Conservation (phyloP, 495 filamentous ascomycete genomes). For the Daldinia grandis region DNA sequence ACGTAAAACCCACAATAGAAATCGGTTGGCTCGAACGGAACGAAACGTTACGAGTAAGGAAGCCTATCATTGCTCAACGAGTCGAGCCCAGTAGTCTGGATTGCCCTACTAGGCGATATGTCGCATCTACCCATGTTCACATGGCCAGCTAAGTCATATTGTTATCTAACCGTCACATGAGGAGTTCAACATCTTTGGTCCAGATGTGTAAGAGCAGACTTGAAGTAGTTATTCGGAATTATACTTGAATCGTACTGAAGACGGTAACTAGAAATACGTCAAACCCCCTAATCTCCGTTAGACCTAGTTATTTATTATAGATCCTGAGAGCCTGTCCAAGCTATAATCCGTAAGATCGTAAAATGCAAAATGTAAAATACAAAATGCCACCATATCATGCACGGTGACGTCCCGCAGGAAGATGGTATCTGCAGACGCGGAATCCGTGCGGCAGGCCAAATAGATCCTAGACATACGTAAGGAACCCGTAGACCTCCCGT, state of each 20-base stretch:
- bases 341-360: too few species aligned
- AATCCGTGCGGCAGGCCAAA: constrained; percentile 8
- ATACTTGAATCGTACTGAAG: background rate
- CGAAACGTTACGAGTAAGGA: constrained; percentile 27
- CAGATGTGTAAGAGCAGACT: background rate
- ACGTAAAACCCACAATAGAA: constrained; percentile 1
- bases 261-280: background rate
- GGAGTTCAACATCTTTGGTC: background rate
- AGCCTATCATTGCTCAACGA: constrained; percentile 10
- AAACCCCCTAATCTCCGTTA: constrained; percentile 6
- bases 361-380: too few species aligned
- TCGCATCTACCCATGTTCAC: constrained; percentile 3
- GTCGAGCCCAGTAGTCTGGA: constrained; percentile 24
- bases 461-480: constrained; percentile 3
- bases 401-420: constrained; percentile 28
- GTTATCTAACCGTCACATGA: constrained; percentile 17
- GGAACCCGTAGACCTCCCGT: constrained; percentile 5
- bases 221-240: background rate
- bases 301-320: background rate
- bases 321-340: too few species aligned
- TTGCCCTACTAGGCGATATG: constrained; percentile 6
- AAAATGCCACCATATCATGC: constrained; percentile 33
- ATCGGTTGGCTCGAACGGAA: constrained; percentile 14
- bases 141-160: background rate
- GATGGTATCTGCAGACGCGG: background rate